phyloP scores from a whole-genome alignment of 306 rosid species.

The Amphicarpaea edgeworthii region DNA sequence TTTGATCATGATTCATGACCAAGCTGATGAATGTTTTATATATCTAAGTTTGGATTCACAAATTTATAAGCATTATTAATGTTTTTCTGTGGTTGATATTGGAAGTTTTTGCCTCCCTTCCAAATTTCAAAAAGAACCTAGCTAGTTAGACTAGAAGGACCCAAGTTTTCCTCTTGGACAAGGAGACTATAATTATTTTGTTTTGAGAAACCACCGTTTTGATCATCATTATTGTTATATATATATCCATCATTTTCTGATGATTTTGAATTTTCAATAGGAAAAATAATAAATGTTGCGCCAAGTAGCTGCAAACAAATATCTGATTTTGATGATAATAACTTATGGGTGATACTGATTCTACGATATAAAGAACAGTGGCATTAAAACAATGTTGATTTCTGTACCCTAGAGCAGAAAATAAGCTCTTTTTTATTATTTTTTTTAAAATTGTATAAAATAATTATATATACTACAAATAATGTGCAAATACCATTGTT shows the following conservation, averaged over 20 bases:
- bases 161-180: constrained; percentile 21
- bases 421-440: background rate
- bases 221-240: too few relatives aligned
- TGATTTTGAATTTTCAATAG: constrained; percentile 36
- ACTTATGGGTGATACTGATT: background rate
- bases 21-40: constrained; percentile 34
- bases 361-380: background rate
- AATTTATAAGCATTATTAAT: constrained; percentile 33
- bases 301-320: constrained; percentile 27
- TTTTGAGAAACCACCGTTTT: constrained; percentile 28
- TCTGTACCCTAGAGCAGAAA: constrained; percentile 28
- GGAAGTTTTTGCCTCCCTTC: constrained; percentile 25
- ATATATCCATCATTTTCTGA: constrained; percentile 37
- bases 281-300: constrained; percentile 18
- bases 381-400: constrained; percentile 6
- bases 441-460: background rate
- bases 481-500: constrained; percentile 4
- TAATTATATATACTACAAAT: constrained; percentile 13
- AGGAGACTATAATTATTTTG: constrained; percentile 41
- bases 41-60: constrained; percentile 19
- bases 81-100: constrained; percentile 45
- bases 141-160: too few relatives aligned
- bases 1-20: constrained; percentile 41
- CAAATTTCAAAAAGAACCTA: background rate
- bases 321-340: constrained; percentile 37